Conservation (phyloP, 805 yeast species). For the Candida patagonica region DNA sequence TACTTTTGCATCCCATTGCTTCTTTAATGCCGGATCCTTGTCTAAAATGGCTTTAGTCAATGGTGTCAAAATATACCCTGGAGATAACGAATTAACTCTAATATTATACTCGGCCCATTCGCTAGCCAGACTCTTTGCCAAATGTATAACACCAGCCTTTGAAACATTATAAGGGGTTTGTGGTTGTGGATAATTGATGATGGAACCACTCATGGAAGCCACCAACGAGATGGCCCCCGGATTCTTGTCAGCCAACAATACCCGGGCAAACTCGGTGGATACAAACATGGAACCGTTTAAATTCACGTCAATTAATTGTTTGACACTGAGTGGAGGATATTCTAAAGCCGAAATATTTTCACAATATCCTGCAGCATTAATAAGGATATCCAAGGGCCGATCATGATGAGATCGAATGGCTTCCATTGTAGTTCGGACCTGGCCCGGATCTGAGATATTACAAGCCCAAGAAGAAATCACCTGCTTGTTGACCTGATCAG, state of each 20-base stretch:
- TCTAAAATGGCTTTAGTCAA: slow-evolving; percentile 62
- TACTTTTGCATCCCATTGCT: slow-evolving; percentile 60
- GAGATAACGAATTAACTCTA: slow-evolving; percentile 69
- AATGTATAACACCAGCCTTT: slow-evolving; percentile 78
- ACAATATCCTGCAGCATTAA: slow-evolving; percentile 80
- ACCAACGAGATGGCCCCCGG: slow-evolving; percentile 73
- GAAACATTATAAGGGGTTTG: slow-evolving; percentile 80
- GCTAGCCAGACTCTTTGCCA: slow-evolving; percentile 64
- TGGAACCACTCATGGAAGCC: slow-evolving; percentile 82
- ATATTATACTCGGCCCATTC: slow-evolving; percentile 77
- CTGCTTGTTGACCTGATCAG: slow-evolving; percentile 8
- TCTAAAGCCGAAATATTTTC: slow-evolving; percentile 72
- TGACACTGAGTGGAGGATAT: slow-evolving; percentile 64
- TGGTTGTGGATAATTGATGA: slow-evolving; percentile 75
- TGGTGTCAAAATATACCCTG: slow-evolving; percentile 76
- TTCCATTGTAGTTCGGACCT: slow-evolving; percentile 47
- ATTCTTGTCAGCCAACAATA: slow-evolving; percentile 41
- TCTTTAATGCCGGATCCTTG: slow-evolving; percentile 41
- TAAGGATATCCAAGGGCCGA: slow-evolving; percentile 51
- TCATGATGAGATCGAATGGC: slow-evolving; percentile 51
- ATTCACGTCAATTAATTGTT: slow-evolving; percentile 59
- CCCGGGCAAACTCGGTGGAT: slow-evolving; percentile 64
- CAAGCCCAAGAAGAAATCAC: slow-evolving; percentile 53
- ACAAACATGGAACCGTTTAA: slow-evolving; percentile 67
- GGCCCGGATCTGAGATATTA: slow-evolving; percentile 56